A percentile compares a stretch with the other conserved stretches of the same genome.
Evolutionary conservation across 345 rosid genomes (phyloP).

Genomic region (Populus pruinosa): DNA sequence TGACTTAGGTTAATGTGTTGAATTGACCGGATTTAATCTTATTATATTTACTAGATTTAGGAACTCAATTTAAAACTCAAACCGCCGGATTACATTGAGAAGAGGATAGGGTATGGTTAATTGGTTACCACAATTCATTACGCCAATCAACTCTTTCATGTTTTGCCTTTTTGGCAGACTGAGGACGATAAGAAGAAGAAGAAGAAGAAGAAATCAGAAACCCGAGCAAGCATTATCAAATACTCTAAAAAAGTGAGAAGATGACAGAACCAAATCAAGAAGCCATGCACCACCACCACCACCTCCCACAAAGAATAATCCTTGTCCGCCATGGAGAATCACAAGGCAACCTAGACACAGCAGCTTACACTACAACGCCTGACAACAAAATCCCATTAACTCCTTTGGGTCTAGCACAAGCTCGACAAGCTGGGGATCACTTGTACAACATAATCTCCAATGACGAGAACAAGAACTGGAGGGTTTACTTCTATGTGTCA

Average conservation of each 20-base stretch:
- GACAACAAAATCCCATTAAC: slow-evolving; percentile 88
- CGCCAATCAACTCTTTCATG: no score
- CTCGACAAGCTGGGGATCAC: slow-evolving; percentile 56
- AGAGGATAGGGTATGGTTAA: no score
- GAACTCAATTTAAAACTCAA: no score
- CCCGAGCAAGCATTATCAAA: not conserved
- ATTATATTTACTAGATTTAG: no score
- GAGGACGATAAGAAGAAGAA: no score
- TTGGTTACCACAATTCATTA: no score
- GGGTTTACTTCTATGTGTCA: slow-evolving; percentile 86
- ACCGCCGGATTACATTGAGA: no score
- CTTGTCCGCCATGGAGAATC: slow-evolving; percentile 96
- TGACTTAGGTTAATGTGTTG: no score
- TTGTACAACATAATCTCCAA: slow-evolving; percentile 45
- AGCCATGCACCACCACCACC: not conserved
- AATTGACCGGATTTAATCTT: no score
- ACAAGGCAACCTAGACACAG: slow-evolving; percentile 72
- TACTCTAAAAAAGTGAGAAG: not conserved
- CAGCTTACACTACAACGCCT: slow-evolving; percentile 76
- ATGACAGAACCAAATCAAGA: not conserved
- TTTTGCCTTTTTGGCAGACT: no score
- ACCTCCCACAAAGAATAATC: slow-evolving; percentile 85
- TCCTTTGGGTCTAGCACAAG: slow-evolving; percentile 51
- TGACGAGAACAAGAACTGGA: slow-evolving; percentile 40
- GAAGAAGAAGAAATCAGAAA: no score